These are phyloP conservation scores for Metschnikowia colocasiae DNA, from an alignment of 805 yeast species.

Conservation along the genomic window DNA sequence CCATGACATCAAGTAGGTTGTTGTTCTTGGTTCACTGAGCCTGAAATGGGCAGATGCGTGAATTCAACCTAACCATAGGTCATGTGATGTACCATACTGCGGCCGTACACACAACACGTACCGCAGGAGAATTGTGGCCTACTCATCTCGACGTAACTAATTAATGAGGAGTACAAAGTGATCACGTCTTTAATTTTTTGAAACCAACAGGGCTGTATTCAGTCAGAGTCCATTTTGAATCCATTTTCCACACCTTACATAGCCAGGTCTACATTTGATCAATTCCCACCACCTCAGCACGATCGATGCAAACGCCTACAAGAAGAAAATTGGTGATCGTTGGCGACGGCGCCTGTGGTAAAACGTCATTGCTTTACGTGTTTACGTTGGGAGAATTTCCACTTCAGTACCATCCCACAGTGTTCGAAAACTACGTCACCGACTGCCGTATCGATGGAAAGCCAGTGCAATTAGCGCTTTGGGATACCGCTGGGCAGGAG, in stretches of 20 bases:
- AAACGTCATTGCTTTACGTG: conserved; percentile 84
- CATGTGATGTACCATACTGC: conserved; percentile 4
- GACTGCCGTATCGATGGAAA: conserved; percentile 94
- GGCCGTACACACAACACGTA: conserved; percentile 1
- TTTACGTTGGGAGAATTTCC: conserved; percentile 93
- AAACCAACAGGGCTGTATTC: neutral
- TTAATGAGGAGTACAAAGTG: conserved; percentile 2
- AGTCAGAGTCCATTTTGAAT: conserved; percentile 1
- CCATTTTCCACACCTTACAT: neutral
- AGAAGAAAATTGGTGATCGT: conserved; percentile 78
- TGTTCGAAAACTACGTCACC: conserved; percentile 90
- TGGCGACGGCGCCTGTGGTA: conserved; percentile 95
- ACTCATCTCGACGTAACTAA: neutral
- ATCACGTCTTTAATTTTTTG: neutral
- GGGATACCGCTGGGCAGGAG: conserved; percentile 98
- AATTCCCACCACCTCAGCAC: neutral
- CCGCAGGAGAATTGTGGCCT: neutral
- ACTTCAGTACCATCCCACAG: conserved; percentile 89
- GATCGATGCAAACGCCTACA: conserved; percentile 21
- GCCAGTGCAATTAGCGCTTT: conserved; percentile 78
- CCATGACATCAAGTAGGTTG: neutral
- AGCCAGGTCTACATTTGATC: neutral
- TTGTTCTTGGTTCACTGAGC: neutral
- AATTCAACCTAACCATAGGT: neutral
- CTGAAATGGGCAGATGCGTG: neutral